Percentiles rank a stretch among this genome's conserved stretches.
phyloP scores from a whole-genome alignment of 2,329 filamentous ascomycete genomes.

The Cladosporium sp. region DNA sequence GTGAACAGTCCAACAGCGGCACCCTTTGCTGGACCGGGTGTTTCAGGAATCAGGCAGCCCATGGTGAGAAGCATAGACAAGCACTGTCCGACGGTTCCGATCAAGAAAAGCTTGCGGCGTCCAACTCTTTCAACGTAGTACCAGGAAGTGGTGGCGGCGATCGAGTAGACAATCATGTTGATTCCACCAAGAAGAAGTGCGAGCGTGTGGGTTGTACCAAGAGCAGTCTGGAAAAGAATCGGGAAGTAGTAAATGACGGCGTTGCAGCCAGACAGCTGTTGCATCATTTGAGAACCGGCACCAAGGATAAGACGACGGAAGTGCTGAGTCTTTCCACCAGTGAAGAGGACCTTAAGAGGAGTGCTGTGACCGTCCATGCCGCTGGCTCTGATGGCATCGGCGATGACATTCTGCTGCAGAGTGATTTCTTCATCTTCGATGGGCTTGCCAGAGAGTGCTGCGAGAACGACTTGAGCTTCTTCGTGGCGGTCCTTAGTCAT shows the following conservation, averaged over 20 bases:
- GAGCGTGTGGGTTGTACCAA: slow-evolving; percentile 58
- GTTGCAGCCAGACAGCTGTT: slow-evolving; percentile 19
- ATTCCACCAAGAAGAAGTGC: slow-evolving; percentile 54
- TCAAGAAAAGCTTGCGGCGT: slow-evolving; percentile 38
- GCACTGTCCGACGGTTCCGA: slow-evolving; percentile 46
- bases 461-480: slow-evolving; percentile 6
- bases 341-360: slow-evolving; percentile 5
- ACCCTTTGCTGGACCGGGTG: not conserved
- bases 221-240: slow-evolving; percentile 41
- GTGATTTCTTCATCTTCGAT: slow-evolving; percentile 7
- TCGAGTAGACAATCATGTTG: slow-evolving; percentile 22
- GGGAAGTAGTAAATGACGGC: slow-evolving; percentile 27
- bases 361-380: slow-evolving; percentile 8
- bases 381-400: slow-evolving; percentile 5
- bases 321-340: slow-evolving; percentile 9
- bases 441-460: slow-evolving; percentile 1
- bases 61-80: slow-evolving; percentile 48
- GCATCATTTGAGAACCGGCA: slow-evolving; percentile 16
- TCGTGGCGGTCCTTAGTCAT: slow-evolving; percentile 8
- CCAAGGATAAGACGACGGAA: slow-evolving; percentile 6
- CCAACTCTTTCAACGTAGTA: slow-evolving; percentile 61
- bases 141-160: slow-evolving; percentile 52
- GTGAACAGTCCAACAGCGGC: slow-evolving; percentile 30
- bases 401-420: slow-evolving; percentile 7
- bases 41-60: slow-evolving; percentile 23